These are phyloP conservation scores for Mucor racemosus DNA, from an alignment of 371 early-diverging fungal species.

Conservation along the genomic window DNA sequence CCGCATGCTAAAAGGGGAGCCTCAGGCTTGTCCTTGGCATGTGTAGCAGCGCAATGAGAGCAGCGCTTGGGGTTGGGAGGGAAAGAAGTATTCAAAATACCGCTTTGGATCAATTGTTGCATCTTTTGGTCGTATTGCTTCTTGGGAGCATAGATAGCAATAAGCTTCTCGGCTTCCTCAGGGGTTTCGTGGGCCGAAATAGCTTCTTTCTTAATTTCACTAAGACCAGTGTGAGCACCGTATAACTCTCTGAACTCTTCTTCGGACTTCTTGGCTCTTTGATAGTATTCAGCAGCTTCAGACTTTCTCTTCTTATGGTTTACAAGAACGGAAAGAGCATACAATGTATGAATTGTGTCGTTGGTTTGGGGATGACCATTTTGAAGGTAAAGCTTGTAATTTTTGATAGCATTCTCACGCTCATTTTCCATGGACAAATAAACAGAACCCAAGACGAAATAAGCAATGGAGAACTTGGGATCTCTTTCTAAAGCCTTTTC, in stretches of 20 bases:
- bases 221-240: slow-evolving; percentile 59
- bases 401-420: slow-evolving; percentile 56
- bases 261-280: slow-evolving; percentile 61
- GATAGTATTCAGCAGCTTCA: slow-evolving; percentile 57
- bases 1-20: slow-evolving; percentile 62
- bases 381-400: slow-evolving; percentile 61
- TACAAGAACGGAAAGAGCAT: slow-evolving; percentile 58
- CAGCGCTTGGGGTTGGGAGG: slow-evolving; percentile 52
- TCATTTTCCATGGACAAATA: slow-evolving; percentile 58
- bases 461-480: slow-evolving; percentile 57
- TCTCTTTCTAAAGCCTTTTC: slow-evolving; percentile 57
- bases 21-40: slow-evolving; percentile 55
- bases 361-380: slow-evolving; percentile 63
- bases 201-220: slow-evolving; percentile 66
- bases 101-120: slow-evolving; percentile 51
- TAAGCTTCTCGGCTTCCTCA: slow-evolving; percentile 42
- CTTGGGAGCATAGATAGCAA: slow-evolving; percentile 39
- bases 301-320: slow-evolving; percentile 59
- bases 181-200: slow-evolving; percentile 48
- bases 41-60: slow-evolving; percentile 58
- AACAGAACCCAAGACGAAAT: slow-evolving; percentile 64
- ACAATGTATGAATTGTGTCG: slow-evolving; percentile 61
- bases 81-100: slow-evolving; percentile 44
- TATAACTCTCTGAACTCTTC: slow-evolving; percentile 61
- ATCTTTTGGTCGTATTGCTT: slow-evolving; percentile 43